These are phyloP conservation scores for Penicillium diatomitis DNA, from an alignment of 495 filamentous ascomycete genomes.

Conservation along the genomic window DNA sequence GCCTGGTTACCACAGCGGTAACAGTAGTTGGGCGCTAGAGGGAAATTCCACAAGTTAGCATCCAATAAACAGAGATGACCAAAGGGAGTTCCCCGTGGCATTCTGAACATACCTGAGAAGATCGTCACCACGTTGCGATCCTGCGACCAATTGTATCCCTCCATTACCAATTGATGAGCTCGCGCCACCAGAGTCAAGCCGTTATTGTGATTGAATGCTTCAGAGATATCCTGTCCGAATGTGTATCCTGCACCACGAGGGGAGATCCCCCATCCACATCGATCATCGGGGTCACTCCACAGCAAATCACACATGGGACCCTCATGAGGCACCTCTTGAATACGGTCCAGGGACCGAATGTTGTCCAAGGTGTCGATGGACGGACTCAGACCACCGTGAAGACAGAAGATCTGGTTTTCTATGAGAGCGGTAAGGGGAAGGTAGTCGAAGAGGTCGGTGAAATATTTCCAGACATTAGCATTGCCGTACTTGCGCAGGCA, in stretches of 20 bases:
- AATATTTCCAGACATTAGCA: conserved; percentile 99
- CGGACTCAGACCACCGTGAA: conserved; percentile 91
- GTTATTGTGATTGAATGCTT: conserved; percentile 99
- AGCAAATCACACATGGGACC: conserved; percentile 98
- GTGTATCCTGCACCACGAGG: conserved; percentile 97
- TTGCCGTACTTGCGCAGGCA: conserved; percentile 97
- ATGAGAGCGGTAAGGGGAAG: conserved; percentile 96
- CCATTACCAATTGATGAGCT: conserved; percentile 96
- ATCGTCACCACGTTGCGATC: conserved; percentile 97
- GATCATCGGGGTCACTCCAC: conserved; percentile 97
- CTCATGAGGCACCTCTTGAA: conserved; percentile 97
- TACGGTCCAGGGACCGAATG: conserved; percentile 88
- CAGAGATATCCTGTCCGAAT: conserved; percentile 98
- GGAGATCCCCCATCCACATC: conserved; percentile 97
- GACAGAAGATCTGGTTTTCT: conserved; percentile 99
- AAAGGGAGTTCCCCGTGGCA: too few species aligned
- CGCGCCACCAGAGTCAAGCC: conserved; percentile 90
- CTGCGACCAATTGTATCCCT: conserved; percentile 97
- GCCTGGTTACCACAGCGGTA: conserved; percentile 98
- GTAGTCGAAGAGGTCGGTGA: conserved; percentile 98
- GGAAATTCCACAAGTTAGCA: neutral
- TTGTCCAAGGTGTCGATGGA: conserved; percentile 98
- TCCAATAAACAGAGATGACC: too few species aligned
- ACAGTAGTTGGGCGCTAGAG: conserved; percentile 87
- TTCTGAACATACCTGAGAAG: conserved; percentile 66